Conservation (phyloP, 2,329 filamentous ascomycete species). For the Sclerotinia subarctica region DNA sequence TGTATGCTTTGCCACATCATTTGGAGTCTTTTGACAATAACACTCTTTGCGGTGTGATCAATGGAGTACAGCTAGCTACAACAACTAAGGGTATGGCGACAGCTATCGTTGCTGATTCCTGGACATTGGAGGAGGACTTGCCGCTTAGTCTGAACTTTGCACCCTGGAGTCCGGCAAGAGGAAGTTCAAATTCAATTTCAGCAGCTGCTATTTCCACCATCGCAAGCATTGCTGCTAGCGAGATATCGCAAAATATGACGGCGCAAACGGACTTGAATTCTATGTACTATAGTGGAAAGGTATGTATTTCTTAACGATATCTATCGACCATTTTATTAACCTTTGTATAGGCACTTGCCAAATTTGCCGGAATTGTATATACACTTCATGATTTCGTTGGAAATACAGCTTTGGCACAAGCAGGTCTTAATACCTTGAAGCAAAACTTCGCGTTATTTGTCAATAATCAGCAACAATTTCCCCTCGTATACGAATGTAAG, state of each 20-base stretch:
- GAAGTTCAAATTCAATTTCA: conserved; percentile 47
- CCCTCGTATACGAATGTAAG: conserved; percentile 57
- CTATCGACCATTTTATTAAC: conserved; percentile 37
- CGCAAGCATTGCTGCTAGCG: conserved; percentile 60
- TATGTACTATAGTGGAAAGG: conserved; percentile 90
- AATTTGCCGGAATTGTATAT: conserved; percentile 69
- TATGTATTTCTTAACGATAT: not conserved
- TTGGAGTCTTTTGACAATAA: conserved; percentile 66
- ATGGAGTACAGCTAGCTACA: conserved; percentile 54
- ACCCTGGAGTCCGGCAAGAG: conserved; percentile 65
- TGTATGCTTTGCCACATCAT: conserved; percentile 90
- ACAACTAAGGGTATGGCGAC: conserved; percentile 81
- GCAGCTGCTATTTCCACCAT: conserved; percentile 58
- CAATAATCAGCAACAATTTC: conserved; percentile 64
- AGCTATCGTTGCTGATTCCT: conserved; percentile 67
- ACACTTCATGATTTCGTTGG: conserved; percentile 61
- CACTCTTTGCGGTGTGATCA: not conserved
- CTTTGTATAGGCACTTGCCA: conserved; percentile 58
- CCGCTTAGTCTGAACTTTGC: conserved; percentile 72
- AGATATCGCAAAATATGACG: conserved; percentile 74
- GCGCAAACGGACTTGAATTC: conserved; percentile 72
- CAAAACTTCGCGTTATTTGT: conserved; percentile 63
- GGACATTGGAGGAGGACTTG: conserved; percentile 75
- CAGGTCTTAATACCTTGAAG: conserved; percentile 61
- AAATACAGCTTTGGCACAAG: conserved; percentile 54